These are phyloP conservation scores for Citropsis articulata DNA, from an alignment of 345 rosid genomes.

Conservation along the genomic window DNA sequence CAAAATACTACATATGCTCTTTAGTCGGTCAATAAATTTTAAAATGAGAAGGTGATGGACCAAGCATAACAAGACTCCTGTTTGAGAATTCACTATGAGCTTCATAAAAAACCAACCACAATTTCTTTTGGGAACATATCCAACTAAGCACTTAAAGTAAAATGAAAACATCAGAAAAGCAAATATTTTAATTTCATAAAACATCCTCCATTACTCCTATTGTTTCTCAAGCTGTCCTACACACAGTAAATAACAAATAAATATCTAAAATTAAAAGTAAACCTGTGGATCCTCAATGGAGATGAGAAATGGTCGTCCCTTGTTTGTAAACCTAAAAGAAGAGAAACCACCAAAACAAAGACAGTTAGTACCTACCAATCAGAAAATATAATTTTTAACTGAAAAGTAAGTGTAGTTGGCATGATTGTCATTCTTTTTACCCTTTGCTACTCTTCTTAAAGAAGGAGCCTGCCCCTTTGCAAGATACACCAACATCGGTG, in stretches of 20 bases:
- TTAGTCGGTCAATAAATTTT: not conserved
- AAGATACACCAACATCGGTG: slow-evolving; percentile 81
- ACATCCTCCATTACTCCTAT: not conserved
- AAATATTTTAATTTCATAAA: not conserved
- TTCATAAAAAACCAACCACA: not conserved
- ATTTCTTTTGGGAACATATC: not conserved
- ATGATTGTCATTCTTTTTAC: slow-evolving; percentile 32
- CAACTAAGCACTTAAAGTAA: not conserved
- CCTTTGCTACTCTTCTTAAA: slow-evolving; percentile 70
- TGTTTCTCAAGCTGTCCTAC: slow-evolving; percentile 8
- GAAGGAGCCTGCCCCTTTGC: slow-evolving; percentile 64
- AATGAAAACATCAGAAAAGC: not conserved
- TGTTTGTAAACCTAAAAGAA: slow-evolving; percentile 54
- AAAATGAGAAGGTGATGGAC: not conserved
- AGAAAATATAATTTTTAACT: not conserved
- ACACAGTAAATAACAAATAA: not conserved
- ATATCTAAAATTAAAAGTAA: slow-evolving; percentile 12
- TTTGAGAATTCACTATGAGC: not conserved
- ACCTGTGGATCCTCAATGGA: slow-evolving; percentile 98
- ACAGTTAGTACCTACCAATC: not conserved
- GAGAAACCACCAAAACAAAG: slow-evolving; percentile 1
- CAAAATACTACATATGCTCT: not conserved
- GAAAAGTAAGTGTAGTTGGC: slow-evolving; percentile 7
- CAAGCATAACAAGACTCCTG: not conserved
- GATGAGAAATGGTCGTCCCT: slow-evolving; percentile 64